Percentiles rank a stretch among this genome's conserved stretches.
phyloP scores from a whole-genome alignment of 2,329 filamentous ascomycete species.

The Chrysoporthe deuterocubensis region DNA sequence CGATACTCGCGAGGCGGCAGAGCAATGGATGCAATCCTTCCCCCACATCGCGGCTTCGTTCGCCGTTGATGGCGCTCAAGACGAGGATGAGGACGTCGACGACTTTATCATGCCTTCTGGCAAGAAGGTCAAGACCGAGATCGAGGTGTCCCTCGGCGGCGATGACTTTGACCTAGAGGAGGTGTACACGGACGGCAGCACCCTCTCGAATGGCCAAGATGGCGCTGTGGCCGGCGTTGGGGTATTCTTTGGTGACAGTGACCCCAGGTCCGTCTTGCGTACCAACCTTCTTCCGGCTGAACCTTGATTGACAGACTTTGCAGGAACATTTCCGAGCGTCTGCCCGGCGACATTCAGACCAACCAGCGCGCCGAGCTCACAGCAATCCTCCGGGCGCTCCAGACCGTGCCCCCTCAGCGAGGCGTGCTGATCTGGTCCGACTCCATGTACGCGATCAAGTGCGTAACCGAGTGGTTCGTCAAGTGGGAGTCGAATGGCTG shows the following conservation, averaged over 20 bases:
- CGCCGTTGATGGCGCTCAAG: conserved; percentile 27
- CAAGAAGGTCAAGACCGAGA: conserved; percentile 38
- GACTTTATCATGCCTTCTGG: conserved; percentile 37
- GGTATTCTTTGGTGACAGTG: conserved; percentile 63
- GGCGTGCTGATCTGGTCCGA: conserved; percentile 83
- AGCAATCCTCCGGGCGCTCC: conserved; percentile 81
- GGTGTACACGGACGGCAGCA: conserved; percentile 69
- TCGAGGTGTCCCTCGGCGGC: conserved; percentile 15
- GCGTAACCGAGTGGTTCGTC: conserved; percentile 80
- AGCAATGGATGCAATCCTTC: conserved; percentile 69
- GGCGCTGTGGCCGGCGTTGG: conserved; percentile 65
- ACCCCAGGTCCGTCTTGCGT: conserved; percentile 51
- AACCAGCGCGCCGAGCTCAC: conserved; percentile 97
- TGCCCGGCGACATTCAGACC: conserved; percentile 77
- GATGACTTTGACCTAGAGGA: conserved; percentile 40
- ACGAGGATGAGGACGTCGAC: conserved; percentile 34
- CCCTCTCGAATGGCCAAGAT: conserved; percentile 58
- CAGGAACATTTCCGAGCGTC: conserved; percentile 73
- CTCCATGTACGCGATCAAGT: conserved; percentile 88
- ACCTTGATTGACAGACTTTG: conserved; percentile 28
- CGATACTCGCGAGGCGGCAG: conserved; percentile 69
- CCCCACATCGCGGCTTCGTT: conserved; percentile 44
- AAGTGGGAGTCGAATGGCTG: conserved; percentile 79
- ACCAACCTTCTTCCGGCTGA: conserved; percentile 5
- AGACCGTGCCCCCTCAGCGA: conserved; percentile 70